Evolutionary conservation across 176 grass and related monocot species (phyloP).

Genomic region (Dactylis glomerata): DNA sequence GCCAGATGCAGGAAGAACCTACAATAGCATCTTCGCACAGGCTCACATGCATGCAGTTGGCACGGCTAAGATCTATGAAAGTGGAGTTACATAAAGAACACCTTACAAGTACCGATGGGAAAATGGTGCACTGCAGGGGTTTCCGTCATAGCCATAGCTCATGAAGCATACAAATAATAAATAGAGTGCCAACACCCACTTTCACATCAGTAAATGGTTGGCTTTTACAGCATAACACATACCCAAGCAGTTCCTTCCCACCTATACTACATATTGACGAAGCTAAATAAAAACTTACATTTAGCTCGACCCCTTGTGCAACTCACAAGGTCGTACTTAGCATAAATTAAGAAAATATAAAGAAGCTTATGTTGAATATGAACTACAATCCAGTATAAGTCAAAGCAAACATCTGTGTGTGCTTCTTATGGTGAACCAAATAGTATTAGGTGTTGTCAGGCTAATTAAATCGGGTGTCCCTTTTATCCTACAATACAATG

Average conservation of each 20-base stretch:
- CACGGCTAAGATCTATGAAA: not conserved
- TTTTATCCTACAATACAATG: not conserved
- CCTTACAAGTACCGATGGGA: not conserved
- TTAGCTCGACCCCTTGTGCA: not conserved
- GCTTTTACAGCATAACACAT: not conserved
- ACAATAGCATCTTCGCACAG: slow-evolving; percentile 13
- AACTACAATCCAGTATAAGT: not conserved
- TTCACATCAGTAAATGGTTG: not conserved
- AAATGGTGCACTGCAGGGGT: not conserved
- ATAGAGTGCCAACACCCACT: not conserved
- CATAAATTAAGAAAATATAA: not conserved
- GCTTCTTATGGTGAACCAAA: not conserved
- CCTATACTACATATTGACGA: not conserved
- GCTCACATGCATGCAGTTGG: slow-evolving; percentile 1
- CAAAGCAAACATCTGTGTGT: not conserved
- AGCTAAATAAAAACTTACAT: not conserved
- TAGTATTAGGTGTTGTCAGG: not conserved
- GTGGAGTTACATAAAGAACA: not conserved
- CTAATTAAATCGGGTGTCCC: not conserved
- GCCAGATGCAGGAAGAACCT: slow-evolving; percentile 7
- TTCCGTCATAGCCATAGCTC: not conserved
- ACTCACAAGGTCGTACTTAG: not conserved
- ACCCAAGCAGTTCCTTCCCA: not conserved
- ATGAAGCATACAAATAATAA: not conserved
- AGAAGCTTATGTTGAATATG: not conserved